These are phyloP conservation scores for Thozetella sp. DNA, from an alignment of 495 filamentous ascomycete species.

Conservation along the genomic window DNA sequence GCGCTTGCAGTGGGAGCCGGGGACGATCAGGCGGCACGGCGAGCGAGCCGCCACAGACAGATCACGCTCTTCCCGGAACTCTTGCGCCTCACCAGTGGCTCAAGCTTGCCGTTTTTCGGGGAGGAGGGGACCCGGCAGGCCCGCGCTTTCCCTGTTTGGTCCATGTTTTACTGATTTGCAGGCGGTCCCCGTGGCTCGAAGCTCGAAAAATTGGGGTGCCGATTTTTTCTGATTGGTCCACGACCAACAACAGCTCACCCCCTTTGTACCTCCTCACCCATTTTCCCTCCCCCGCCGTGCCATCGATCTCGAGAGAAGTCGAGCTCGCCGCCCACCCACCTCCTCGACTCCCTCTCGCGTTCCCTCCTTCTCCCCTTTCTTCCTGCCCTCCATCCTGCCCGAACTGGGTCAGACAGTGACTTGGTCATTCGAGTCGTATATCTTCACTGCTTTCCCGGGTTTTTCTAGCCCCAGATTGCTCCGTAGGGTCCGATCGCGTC, in stretches of 20 bases:
- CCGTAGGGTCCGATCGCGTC: not conserved
- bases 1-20: conserved; percentile 24
- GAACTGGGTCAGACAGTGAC: not conserved
- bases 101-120: conserved; percentile 13
- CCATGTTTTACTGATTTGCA: conserved; percentile 10
- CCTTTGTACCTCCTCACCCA: conserved; percentile 38
- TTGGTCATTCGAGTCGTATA: not conserved
- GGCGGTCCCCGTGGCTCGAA: not conserved
- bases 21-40: conserved; percentile 25
- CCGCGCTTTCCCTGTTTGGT: conserved; percentile 31
- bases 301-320: conserved; percentile 32
- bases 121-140: conserved; percentile 19
- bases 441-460: not conserved
- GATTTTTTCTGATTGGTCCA: conserved; percentile 46
- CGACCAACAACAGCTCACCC: conserved; percentile 32
- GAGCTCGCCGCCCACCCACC: conserved; percentile 29
- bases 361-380: conserved; percentile 39
- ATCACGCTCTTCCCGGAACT: not conserved
- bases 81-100: conserved; percentile 2
- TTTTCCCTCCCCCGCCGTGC: conserved; percentile 33
- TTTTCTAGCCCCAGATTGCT: not conserved
- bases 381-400: conserved; percentile 12
- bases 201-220: conserved; percentile 17
- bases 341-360: conserved; percentile 22
- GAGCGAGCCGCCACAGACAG: not conserved